A percentile compares a stretch with the other conserved stretches of the same genome.
These are phyloP conservation scores for Barbatosphaeria neglecta DNA, from an alignment of 495 filamentous ascomycete genomes.

Conservation along the genomic window DNA sequence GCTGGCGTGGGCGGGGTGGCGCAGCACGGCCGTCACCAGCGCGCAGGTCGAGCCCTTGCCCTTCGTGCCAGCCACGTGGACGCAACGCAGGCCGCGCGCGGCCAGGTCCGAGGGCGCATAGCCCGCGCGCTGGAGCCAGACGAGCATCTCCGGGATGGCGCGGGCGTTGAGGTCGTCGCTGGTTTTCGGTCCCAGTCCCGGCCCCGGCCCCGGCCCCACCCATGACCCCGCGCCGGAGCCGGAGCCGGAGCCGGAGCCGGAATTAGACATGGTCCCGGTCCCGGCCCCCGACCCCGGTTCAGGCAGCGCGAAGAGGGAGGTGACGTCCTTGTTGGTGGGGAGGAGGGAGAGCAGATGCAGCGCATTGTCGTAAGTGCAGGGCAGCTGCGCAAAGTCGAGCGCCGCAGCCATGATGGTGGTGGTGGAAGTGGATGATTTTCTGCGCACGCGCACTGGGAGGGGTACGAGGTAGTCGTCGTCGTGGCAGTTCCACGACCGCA, in stretches of 20 bases:
- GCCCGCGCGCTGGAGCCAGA: constrained; percentile 65
- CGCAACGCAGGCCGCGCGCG: constrained; percentile 18
- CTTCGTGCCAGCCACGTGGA: constrained; percentile 54
- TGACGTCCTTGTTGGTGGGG: constrained; percentile 43
- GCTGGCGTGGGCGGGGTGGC: constrained; percentile 4
- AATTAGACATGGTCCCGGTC: too few relatives aligned
- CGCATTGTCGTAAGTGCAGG: not conserved
- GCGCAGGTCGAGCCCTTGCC: constrained; percentile 48
- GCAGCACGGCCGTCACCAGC: constrained; percentile 32
- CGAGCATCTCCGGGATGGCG: constrained; percentile 78
- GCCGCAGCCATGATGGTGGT: too few relatives aligned
- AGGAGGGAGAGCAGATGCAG: not conserved
- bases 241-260: too few relatives aligned
- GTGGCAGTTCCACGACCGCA: too few relatives aligned
- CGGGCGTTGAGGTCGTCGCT: constrained; percentile 48
- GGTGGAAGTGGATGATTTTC: too few relatives aligned
- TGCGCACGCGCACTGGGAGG: too few relatives aligned
- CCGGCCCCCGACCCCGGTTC: too few relatives aligned
- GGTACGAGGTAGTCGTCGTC: too few relatives aligned
- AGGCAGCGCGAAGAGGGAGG: constrained; percentile 17
- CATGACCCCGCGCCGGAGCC: too few relatives aligned
- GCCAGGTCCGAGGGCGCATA: constrained; percentile 36
- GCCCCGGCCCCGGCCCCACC: too few relatives aligned
- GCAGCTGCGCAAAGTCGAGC: not conserved
- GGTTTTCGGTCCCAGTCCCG: too few relatives aligned